Evolutionary conservation across 306 rosid species (phyloP).

Genomic region (Pueraria montana): DNA sequence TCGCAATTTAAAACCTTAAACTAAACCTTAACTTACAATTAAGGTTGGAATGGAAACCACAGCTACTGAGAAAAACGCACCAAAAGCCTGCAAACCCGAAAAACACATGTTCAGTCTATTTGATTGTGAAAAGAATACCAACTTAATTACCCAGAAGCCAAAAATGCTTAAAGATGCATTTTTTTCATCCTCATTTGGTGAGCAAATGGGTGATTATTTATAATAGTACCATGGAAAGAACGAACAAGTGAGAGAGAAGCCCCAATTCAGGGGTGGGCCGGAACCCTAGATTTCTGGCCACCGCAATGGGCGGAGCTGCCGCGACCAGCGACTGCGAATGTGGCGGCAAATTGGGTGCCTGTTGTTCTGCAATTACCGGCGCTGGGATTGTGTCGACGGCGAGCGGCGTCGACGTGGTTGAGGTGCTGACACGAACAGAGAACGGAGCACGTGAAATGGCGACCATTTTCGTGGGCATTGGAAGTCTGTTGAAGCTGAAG

Average conservation of each 20-base stretch:
- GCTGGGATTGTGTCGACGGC: background rate
- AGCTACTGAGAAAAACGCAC: constrained; percentile 59
- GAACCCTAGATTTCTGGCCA: constrained; percentile 31
- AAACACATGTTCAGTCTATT: constrained; percentile 9
- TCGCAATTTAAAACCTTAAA: background rate
- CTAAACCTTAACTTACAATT: constrained; percentile 46
- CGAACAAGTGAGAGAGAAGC: constrained; percentile 50
- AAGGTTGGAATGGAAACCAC: constrained; percentile 61
- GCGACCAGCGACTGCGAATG: background rate
- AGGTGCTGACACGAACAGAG: background rate
- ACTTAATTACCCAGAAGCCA: background rate
- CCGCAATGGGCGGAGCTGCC: constrained; percentile 40
- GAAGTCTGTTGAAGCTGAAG: constrained; percentile 1
- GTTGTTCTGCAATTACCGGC: constrained; percentile 16
- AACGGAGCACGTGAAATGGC: background rate
- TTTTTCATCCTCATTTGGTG: background rate
- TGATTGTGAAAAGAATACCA: background rate
- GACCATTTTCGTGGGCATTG: background rate
- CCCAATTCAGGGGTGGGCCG: constrained; percentile 54
- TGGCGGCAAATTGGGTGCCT: background rate
- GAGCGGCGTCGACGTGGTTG: constrained; percentile 13
- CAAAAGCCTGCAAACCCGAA: constrained; percentile 52
- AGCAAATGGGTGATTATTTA: background rate
- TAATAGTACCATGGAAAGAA: constrained; percentile 49
- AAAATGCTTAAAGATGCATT: background rate